These are phyloP conservation scores for Malus sylvestris DNA, from an alignment of 306 rosid species.

Conservation along the genomic window DNA sequence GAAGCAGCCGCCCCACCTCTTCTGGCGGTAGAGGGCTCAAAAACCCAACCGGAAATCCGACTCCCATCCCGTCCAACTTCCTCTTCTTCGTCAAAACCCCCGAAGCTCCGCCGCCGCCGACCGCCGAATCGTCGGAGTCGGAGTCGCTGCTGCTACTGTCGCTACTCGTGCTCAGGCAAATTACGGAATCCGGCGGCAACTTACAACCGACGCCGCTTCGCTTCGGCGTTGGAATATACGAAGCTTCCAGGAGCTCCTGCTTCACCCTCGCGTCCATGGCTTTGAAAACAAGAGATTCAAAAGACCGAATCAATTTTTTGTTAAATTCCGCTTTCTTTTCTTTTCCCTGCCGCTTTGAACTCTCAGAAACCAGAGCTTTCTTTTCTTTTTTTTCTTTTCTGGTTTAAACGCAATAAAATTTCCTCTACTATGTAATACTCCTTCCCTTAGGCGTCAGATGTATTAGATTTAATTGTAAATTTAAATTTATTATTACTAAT, in stretches of 20 bases:
- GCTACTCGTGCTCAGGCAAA: slow-evolving; percentile 39
- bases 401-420: background rate
- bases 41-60: slow-evolving; percentile 48
- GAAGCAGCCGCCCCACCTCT: background rate
- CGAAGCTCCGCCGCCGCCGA: background rate
- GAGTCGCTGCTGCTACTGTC: slow-evolving; percentile 36
- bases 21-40: slow-evolving; percentile 25
- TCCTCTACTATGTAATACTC: no score
- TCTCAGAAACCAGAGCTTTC: background rate
- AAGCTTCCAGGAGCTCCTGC: slow-evolving; percentile 26
- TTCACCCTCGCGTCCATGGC: slow-evolving; percentile 26
- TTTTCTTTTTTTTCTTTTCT: background rate
- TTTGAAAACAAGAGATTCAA: background rate
- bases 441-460: no score
- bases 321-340: background rate
- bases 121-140: slow-evolving; percentile 13
- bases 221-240: background rate
- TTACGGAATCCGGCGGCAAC: slow-evolving; percentile 21
- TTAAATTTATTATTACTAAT: no score
- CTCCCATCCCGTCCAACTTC: slow-evolving; percentile 30
- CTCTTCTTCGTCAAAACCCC: slow-evolving; percentile 31
- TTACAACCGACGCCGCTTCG: slow-evolving; percentile 2
- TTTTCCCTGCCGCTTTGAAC: background rate
- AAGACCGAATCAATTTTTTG: background rate
- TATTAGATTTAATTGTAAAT: no score